Evolutionary conservation across 805 yeast species (phyloP).

Genomic region (Candida jianshihensis): DNA sequence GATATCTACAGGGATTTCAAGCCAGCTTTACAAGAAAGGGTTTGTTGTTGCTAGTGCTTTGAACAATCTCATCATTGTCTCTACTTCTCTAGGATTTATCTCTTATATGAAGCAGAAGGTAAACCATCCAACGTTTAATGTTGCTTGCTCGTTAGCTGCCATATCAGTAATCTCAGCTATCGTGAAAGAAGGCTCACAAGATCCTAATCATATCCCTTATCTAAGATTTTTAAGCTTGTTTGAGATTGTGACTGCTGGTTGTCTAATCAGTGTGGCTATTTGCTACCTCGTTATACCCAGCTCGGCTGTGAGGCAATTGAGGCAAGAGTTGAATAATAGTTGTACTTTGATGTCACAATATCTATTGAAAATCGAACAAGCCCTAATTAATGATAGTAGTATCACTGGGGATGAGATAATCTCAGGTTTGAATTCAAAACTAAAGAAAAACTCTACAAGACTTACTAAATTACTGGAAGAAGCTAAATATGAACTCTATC

Average conservation of each 20-base stretch:
- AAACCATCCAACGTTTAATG: constrained; percentile 62
- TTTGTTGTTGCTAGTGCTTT: constrained; percentile 42
- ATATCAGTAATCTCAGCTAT: constrained; percentile 65
- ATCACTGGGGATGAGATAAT: constrained; percentile 28
- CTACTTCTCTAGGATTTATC: constrained; percentile 53
- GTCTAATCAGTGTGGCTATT: constrained; percentile 45
- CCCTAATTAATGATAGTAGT: constrained; percentile 41
- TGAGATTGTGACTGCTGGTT: constrained; percentile 54
- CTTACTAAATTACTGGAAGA: constrained; percentile 44
- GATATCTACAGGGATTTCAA: constrained; percentile 44
- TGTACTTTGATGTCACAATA: constrained; percentile 46
- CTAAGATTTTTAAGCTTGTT: constrained; percentile 46
- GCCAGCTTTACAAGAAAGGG: constrained; percentile 37
- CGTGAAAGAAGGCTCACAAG: constrained; percentile 65
- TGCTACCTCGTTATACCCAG: constrained; percentile 64
- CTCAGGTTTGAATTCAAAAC: constrained; percentile 25
- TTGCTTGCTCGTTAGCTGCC: constrained; percentile 74
- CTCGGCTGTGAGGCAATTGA: constrained; percentile 42
- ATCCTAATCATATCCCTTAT: constrained; percentile 51
- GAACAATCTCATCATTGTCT: constrained; percentile 48
- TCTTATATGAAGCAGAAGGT: constrained; percentile 66
- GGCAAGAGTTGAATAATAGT: constrained; percentile 40
- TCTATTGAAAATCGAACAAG: constrained; percentile 38
- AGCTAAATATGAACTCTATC: constrained; percentile 50
- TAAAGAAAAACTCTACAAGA: constrained; percentile 33